Conservation (phyloP, 2,329 filamentous ascomycete genomes). For the Grosmannia clavigera region DNA sequence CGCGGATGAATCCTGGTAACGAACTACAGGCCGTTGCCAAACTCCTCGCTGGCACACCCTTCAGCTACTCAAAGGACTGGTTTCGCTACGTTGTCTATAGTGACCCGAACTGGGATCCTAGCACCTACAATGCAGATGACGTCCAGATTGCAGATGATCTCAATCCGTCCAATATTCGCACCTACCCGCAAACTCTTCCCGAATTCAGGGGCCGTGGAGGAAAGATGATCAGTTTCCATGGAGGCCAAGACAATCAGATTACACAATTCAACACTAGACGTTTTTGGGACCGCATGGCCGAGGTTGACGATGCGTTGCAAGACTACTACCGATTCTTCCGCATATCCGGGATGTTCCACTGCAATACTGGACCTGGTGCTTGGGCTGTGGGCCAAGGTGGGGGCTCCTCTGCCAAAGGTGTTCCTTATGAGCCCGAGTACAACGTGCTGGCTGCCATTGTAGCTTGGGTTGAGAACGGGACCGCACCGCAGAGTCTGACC, state of each 20-base stretch:
- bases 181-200: slow-evolving; percentile 23
- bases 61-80: slow-evolving; percentile 32
- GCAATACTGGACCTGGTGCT: slow-evolving; percentile 30
- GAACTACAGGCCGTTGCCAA: slow-evolving; percentile 24
- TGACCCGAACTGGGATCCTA: slow-evolving; percentile 27
- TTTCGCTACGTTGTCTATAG: slow-evolving; percentile 35
- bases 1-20: slow-evolving; percentile 35
- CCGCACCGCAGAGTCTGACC: slow-evolving; percentile 25
- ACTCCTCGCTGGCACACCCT: slow-evolving; percentile 27
- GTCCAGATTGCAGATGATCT: slow-evolving; percentile 12
- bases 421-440: slow-evolving; percentile 20
- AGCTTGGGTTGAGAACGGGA: slow-evolving; percentile 30
- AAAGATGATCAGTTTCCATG: slow-evolving; percentile 35
- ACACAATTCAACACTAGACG: slow-evolving; percentile 28
- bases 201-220: slow-evolving; percentile 23
- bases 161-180: slow-evolving; percentile 15
- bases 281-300: slow-evolving; percentile 36
- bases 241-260: slow-evolving; percentile 30
- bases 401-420: slow-evolving; percentile 11
- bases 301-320: slow-evolving; percentile 21
- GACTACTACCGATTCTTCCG: slow-evolving; percentile 37
- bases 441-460: slow-evolving; percentile 34
- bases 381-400: slow-evolving; percentile 17
- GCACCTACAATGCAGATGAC: slow-evolving; percentile 25
- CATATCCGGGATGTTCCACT: slow-evolving; percentile 40